Conservation (phyloP, 371 early-diverging fungal genomes). For the Coemansia sp. region DNA sequence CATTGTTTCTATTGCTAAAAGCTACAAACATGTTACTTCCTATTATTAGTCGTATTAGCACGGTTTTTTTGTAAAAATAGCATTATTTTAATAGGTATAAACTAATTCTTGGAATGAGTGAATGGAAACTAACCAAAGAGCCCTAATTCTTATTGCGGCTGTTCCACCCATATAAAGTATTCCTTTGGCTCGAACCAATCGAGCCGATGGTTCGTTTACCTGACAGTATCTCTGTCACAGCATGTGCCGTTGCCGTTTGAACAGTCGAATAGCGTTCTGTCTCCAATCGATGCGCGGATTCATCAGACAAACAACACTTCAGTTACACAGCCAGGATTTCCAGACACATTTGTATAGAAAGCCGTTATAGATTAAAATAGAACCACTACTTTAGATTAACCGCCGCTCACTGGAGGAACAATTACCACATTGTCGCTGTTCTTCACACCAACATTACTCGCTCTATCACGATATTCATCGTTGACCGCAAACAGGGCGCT, state of each 20-base stretch:
- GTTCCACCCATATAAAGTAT: too few species aligned
- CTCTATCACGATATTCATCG: conserved; percentile 63
- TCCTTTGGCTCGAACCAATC: too few species aligned
- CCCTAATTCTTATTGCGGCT: too few species aligned
- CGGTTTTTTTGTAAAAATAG: too few species aligned
- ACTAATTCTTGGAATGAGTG: too few species aligned
- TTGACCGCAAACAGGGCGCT: conserved; percentile 65
- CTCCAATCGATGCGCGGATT: conserved; percentile 4
- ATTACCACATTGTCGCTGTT: conserved; percentile 65
- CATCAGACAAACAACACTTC: conserved; percentile 1
- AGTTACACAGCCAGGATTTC: background rate
- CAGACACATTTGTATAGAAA: conserved; percentile 8
- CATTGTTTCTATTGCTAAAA: too few species aligned
- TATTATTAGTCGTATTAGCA: too few species aligned
- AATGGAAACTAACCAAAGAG: too few species aligned
- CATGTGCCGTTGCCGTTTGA: background rate
- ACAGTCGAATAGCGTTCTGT: background rate
- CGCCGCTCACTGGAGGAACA: conserved; percentile 79
- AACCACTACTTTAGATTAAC: conserved; percentile 40
- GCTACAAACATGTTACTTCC: too few species aligned
- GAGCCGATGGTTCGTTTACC: too few species aligned
- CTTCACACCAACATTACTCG: conserved; percentile 48
- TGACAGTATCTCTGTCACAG: too few species aligned
- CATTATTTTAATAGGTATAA: too few species aligned
- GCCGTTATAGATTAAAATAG: background rate